Percentiles rank a stretch among this genome's conserved stretches.
Conservation (phyloP, 192 early-diverging fungal species). For the Rhizoclosmatium globosum region DNA sequence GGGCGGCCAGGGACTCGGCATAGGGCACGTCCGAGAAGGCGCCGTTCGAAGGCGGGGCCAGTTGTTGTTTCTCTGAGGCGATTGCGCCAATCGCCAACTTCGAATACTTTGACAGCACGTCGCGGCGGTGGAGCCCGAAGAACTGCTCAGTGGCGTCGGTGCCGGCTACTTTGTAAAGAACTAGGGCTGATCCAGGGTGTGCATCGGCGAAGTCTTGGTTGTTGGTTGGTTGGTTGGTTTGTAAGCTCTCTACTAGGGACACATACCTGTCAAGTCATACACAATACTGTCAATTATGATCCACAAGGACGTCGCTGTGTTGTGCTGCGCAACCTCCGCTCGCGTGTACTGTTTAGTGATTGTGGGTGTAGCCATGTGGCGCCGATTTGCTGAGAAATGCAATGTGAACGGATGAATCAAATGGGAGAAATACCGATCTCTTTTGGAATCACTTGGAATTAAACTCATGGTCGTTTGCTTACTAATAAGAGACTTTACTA, state of each 20-base stretch:
- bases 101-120: constrained; percentile 14
- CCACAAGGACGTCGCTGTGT: constrained; percentile 42
- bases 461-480: too few species aligned
- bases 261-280: constrained; percentile 38
- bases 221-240: neutral
- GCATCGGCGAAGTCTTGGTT: constrained; percentile 25
- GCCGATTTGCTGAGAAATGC: too few species aligned
- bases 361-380: too few species aligned
- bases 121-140: constrained; percentile 11
- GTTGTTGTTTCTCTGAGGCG: neutral
- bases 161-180: constrained; percentile 65
- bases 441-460: too few species aligned
- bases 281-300: constrained; percentile 41
- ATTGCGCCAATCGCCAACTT: constrained; percentile 6
- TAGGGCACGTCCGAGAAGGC: constrained; percentile 17
- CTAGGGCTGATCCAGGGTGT: constrained; percentile 31
- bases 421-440: too few species aligned
- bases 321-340: constrained; percentile 37
- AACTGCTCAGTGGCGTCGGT: constrained; percentile 45
- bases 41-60: neutral
- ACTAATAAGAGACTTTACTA: too few species aligned
- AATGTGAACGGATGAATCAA: too few species aligned
- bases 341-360: too few species aligned
- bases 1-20: neutral
- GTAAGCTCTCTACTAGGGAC: too few species aligned